Conservation (phyloP, 495 filamentous ascomycete genomes). For the Lophium mytilinum region DNA sequence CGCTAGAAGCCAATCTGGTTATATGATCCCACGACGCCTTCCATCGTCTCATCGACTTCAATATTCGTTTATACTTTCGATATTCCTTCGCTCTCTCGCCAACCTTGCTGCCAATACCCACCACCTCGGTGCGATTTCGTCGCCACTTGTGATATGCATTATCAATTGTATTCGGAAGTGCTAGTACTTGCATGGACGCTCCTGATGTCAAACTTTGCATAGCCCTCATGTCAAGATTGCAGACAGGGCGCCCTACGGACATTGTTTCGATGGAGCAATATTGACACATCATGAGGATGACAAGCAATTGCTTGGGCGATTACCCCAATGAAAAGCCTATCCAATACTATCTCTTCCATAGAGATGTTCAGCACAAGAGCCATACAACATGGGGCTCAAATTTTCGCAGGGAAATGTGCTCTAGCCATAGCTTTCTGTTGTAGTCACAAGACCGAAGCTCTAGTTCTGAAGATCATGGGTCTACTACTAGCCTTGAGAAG, state of each 20-base stretch:
- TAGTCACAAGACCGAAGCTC: no score
- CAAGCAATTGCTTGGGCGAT: neutral
- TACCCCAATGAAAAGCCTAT: no score
- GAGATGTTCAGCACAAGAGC: no score
- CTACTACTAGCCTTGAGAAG: no score
- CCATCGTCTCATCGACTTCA: neutral
- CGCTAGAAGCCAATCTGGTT: neutral
- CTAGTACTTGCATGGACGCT: neutral
- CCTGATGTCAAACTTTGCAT: neutral
- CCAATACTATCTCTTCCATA: no score
- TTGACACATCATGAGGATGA: neutral
- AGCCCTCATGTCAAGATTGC: neutral
- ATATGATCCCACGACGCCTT: neutral
- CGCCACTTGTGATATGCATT: neutral
- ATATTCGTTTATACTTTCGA: neutral
- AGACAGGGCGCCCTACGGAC: neutral
- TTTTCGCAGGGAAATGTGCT: no score
- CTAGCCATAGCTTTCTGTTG: no score
- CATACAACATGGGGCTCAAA: no score
- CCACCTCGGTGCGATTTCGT: neutral
- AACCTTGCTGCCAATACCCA: neutral
- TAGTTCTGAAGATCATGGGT: no score
- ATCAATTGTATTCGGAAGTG: neutral
- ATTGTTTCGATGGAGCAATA: neutral
- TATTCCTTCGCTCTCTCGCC: neutral